These are phyloP conservation scores for Solanum tacnaense DNA, from an alignment of 257 asterid genomes.

Conservation along the genomic window DNA sequence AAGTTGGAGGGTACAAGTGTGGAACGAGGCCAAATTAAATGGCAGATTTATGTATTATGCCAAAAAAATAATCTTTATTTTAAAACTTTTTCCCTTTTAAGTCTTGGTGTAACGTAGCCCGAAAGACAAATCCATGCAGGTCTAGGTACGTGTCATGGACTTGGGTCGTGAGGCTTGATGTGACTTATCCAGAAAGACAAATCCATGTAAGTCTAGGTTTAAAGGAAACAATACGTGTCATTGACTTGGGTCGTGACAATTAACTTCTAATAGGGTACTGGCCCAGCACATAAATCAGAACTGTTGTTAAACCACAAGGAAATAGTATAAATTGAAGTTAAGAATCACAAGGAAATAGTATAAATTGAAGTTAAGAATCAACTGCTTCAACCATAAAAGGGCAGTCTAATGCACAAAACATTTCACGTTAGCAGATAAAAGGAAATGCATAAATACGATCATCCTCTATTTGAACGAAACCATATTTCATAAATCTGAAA, in stretches of 20 bases:
- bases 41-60: too few species aligned
- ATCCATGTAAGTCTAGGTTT: not conserved
- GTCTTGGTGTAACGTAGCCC: not conserved
- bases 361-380: not conserved
- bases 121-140: not conserved
- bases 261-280: not conserved
- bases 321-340: not conserved
- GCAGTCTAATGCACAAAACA: accelerated
- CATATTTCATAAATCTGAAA: not conserved
- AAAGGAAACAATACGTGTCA: not conserved
- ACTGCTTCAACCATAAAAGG: not conserved
- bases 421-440: not conserved
- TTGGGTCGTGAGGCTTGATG: too few species aligned
- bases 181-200: not conserved
- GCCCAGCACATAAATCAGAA: not conserved
- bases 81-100: not conserved
- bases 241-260: too few species aligned
- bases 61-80: too few species aligned
- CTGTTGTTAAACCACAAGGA: not conserved
- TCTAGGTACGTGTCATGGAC: too few species aligned
- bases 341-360: not conserved
- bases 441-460: not conserved
- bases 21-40: too few species aligned
- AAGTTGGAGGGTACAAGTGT: too few species aligned
- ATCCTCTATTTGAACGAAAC: not conserved